phyloP scores from a whole-genome alignment of 768 basidiomycete species.

The Lactifluus echinatus region DNA sequence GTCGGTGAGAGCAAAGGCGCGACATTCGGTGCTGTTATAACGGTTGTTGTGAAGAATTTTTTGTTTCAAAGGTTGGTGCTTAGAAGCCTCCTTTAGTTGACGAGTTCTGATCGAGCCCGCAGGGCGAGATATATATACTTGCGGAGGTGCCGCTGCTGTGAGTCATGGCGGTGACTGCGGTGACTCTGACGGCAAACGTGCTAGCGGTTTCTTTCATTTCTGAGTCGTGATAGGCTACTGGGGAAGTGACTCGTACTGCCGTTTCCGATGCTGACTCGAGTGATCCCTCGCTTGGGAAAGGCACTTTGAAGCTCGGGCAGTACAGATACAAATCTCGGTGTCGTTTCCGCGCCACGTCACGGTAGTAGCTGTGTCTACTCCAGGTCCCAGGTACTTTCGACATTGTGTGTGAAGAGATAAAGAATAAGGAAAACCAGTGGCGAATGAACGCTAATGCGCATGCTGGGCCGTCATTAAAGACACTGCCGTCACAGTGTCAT shows the following conservation, averaged over 20 bases:
- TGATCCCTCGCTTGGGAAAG: not conserved
- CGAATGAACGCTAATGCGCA: no score
- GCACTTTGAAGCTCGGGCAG: no score
- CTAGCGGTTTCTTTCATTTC: not conserved
- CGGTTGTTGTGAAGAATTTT: not conserved
- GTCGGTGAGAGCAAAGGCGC: not conserved
- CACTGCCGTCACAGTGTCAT: no score
- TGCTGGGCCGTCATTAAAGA: no score
- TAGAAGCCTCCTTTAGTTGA: not conserved
- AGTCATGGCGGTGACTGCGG: slow-evolving; percentile 6
- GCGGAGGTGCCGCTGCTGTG: not conserved
- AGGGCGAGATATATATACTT: not conserved
- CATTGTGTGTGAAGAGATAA: no score
- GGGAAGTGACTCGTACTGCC: not conserved
- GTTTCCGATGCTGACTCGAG: not conserved
- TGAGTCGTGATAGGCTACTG: not conserved
- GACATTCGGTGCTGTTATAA: slow-evolving; percentile 5
- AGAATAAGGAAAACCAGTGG: no score
- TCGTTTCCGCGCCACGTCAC: no score
- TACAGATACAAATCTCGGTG: no score
- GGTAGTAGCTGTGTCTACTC: no score
- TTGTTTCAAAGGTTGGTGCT: not conserved
- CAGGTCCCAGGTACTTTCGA: no score
- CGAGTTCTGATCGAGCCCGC: not conserved
- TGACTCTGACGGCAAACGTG: not conserved